Conservation (phyloP, 345 rosid genomes). For the Leavenworthia alabamica region DNA sequence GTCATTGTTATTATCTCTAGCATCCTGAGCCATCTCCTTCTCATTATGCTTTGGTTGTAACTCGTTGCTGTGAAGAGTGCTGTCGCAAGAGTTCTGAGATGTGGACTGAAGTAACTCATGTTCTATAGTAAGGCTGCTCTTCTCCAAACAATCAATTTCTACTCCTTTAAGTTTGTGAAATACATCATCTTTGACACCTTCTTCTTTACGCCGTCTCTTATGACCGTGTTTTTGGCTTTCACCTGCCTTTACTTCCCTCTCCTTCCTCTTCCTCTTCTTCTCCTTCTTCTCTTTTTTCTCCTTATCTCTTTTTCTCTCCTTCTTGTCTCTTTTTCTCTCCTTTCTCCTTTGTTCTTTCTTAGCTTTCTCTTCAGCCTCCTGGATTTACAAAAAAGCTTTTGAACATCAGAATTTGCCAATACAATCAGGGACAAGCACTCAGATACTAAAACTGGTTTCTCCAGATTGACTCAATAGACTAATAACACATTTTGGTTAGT, state of each 20-base stretch:
- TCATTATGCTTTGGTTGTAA: constrained; percentile 23
- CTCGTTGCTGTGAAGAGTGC: constrained; percentile 39
- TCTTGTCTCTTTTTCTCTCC: not conserved
- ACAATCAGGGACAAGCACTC: not conserved
- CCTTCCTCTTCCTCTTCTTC: constrained; percentile 8
- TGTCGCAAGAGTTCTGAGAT: constrained; percentile 39
- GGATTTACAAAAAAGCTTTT: not conserved
- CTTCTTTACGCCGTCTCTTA: constrained; percentile 17
- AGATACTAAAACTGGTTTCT: not conserved
- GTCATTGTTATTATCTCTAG: constrained; percentile 35
- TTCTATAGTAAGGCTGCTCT: constrained; percentile 28
- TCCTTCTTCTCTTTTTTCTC: constrained; percentile 8
- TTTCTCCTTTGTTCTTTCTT: constrained; percentile 21
- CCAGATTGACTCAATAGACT: not conserved
- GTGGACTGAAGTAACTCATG: constrained; percentile 30
- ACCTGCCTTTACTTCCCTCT: constrained; percentile 20
- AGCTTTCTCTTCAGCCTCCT: constrained; percentile 24
- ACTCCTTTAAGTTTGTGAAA: constrained; percentile 2
- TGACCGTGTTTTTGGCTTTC: constrained; percentile 15
- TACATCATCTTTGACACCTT: not conserved
- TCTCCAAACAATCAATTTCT: constrained; percentile 20
- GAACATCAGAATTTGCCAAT: not conserved
- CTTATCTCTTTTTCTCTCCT: not conserved
- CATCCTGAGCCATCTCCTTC: no score
- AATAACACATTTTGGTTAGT: not conserved